Percentiles rank a stretch among this genome's conserved stretches.
Evolutionary conservation across 345 rosid genomes (phyloP).

Genomic region (Eutrema japonicum): DNA sequence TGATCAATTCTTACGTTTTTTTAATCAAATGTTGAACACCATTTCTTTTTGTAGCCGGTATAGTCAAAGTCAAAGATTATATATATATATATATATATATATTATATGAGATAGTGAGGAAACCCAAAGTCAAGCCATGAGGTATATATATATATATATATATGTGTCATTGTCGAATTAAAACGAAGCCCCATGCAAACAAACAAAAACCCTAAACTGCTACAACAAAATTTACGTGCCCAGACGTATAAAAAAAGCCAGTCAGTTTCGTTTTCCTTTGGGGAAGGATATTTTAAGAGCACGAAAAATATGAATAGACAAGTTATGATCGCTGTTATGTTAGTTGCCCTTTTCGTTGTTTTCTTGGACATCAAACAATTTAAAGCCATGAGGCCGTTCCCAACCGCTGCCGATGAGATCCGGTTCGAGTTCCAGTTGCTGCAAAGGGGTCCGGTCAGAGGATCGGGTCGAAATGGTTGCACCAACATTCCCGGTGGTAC

Average conservation of each 20-base stretch:
- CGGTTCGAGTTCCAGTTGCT: conserved; percentile 30
- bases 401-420: conserved; percentile 11
- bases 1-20: conserved; percentile 33
- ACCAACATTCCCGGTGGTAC: conserved; percentile 33
- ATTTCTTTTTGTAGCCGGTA: background rate
- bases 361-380: conserved; percentile 21
- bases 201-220: background rate
- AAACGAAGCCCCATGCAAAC: conserved; percentile 30
- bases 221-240: conserved; percentile 23
- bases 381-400: conserved; percentile 36
- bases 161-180: conserved; percentile 7
- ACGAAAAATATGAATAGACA: conserved; percentile 30
- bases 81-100: background rate
- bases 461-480: conserved; percentile 39
- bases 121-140: conserved; percentile 26
- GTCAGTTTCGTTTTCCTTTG: background rate
- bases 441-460: conserved; percentile 26
- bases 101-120: background rate
- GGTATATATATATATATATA: conserved; percentile 12
- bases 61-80: conserved; percentile 39
- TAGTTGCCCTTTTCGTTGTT: conserved; percentile 15
- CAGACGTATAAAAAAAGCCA: background rate
- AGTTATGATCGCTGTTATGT: conserved; percentile 10
- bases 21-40: conserved; percentile 23
- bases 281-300: background rate